Conservation (phyloP, 495 filamentous ascomycete species). For the Pseudotulostoma volvatum region DNA sequence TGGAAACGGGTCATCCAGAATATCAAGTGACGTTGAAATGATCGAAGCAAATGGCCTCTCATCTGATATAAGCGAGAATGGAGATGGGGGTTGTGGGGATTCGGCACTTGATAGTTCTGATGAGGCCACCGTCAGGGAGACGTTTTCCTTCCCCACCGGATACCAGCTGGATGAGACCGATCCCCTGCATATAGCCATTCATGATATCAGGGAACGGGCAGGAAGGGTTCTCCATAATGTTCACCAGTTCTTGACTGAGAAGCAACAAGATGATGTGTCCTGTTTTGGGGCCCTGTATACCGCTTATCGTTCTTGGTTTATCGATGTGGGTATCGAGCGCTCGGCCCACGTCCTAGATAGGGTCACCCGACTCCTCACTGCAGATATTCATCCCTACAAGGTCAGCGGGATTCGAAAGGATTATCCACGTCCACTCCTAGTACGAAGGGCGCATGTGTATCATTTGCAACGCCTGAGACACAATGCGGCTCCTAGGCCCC, state of each 20-base stretch:
- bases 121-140: slow-evolving; percentile 65
- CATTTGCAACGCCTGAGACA: slow-evolving; percentile 85
- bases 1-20: slow-evolving; percentile 9
- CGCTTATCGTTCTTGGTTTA: slow-evolving; percentile 90
- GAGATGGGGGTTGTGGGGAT: slow-evolving; percentile 43
- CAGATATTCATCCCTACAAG: slow-evolving; percentile 83
- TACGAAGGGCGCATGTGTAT: slow-evolving; percentile 84
- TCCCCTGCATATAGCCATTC: slow-evolving; percentile 53
- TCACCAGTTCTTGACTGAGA: slow-evolving; percentile 63
- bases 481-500: slow-evolving; percentile 72
- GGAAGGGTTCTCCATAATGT: slow-evolving; percentile 70
- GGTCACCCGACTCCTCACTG: slow-evolving; percentile 59
- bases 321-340: slow-evolving; percentile 89
- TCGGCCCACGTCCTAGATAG: slow-evolving; percentile 88
- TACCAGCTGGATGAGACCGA: slow-evolving; percentile 56
- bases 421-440: slow-evolving; percentile 76
- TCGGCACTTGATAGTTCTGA: slow-evolving; percentile 50
- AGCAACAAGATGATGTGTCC: slow-evolving; percentile 88
- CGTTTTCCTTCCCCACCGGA: slow-evolving; percentile 71
- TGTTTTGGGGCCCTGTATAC: slow-evolving; percentile 89
- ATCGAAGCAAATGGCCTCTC: slow-evolving; percentile 14
- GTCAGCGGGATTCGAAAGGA: slow-evolving; percentile 81
- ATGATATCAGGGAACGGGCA: slow-evolving; percentile 59
- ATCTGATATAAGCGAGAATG: slow-evolving; percentile 23
- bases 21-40: slow-evolving; percentile 28